Evolutionary conservation across 108 stramenopile genomes (phyloP), one percentile per base, ranked within the genome.

Genomic region (Epipyxis sp.): DNA sequence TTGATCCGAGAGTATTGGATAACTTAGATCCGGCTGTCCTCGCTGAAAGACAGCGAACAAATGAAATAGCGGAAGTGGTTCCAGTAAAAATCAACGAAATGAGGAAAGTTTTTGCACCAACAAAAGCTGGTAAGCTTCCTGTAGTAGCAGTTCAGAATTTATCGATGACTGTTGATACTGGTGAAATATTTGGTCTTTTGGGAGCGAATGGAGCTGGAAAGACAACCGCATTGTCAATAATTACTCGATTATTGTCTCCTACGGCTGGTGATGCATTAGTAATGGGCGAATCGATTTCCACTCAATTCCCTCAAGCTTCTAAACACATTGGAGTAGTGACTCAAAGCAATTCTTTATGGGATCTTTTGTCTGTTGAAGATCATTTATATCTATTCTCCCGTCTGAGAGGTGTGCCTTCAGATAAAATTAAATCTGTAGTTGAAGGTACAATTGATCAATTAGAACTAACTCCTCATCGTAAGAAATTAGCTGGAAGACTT

Each of bases 171-270:
- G 79, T 88, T 0, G 41, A 79, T 16, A 69, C 59, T 69, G 85
- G 83, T 16, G 82, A 88, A 30, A 83, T 80, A 2, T 86, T 86
- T 43, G 78, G 67, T 25, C 67, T 85, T 71, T 72, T 88, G 42
- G 84, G 84, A 0, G 62, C 78, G 1, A 85, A 85, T 50, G 84
- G 84, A 37, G 84, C 84, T 0, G 80, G 80, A 13, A 81, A 81
- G 77, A 78, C 72, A n/a, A 77, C 80, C 0, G 32, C 72, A 44
- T 59, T 81, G 39, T 2, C 54, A 16, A 77, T 81, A 67, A 39
- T 81, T 30, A 78, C 76, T 67, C 59, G 80, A 16, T n/a, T 41
- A n/a, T 1, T 62, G 32, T 13, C 32, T 43, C 80, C 80, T 25
- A 69, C 80, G 13, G 27, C 45, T 16, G 80, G 80, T 0, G 77